Evolutionary conservation across 345 rosid species (phyloP).

Genomic region (Xanthoceras sorbifolium): DNA sequence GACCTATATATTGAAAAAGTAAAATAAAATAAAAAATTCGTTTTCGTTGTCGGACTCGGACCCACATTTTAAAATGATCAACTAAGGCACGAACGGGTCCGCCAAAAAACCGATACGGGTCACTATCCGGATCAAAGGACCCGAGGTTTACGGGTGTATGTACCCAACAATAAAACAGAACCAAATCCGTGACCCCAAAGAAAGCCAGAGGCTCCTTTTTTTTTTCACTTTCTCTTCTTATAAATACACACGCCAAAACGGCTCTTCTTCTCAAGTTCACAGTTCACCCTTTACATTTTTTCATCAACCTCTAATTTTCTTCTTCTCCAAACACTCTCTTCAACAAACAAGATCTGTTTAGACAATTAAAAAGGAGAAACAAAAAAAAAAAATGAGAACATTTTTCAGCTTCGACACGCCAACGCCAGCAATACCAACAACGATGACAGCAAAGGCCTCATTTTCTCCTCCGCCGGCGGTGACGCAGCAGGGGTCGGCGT

Average conservation of each 20-base stretch:
- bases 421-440: slow-evolving; percentile 18
- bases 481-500: slow-evolving; percentile 52
- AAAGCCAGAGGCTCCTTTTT: background rate
- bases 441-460: slow-evolving; percentile 6
- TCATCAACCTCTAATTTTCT: background rate
- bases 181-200: slow-evolving; percentile 30
- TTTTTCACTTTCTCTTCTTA: slow-evolving; percentile 16
- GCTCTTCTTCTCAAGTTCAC: slow-evolving; percentile 20
- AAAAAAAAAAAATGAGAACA: slow-evolving; percentile 31
- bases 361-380: background rate
- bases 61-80: no score
- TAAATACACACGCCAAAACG: slow-evolving; percentile 27
- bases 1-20: background rate
- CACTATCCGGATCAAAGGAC: slow-evolving; percentile 18
- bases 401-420: slow-evolving; percentile 14
- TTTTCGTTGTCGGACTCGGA: slow-evolving; percentile 8
- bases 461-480: slow-evolving; percentile 23
- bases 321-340: slow-evolving; percentile 1
- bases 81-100: background rate
- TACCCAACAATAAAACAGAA: slow-evolving; percentile 12
- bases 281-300: background rate
- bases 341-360: background rate
- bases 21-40: background rate
- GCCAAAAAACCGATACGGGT: slow-evolving; percentile 1
- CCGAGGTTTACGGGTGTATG: background rate